Base-by-base conservation (phyloP, 2,329 filamentous ascomycete species). In the Niveomyces coronatus region DNA sequence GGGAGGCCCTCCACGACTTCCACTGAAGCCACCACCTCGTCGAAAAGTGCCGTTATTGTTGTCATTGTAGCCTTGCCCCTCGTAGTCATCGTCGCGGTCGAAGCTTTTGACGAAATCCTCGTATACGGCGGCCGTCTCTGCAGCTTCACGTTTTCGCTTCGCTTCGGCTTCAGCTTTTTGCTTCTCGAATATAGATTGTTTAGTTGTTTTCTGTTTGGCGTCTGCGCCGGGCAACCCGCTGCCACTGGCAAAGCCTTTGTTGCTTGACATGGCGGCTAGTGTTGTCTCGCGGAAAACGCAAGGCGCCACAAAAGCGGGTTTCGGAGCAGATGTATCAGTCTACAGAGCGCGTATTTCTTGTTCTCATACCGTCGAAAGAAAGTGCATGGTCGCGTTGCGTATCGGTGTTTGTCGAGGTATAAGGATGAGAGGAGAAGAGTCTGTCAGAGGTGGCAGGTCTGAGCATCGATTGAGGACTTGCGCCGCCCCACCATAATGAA, bases 141-240 rank as follows among this genome's bases (percentile, higher is more conserved):
- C 85, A 52, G 82, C 82, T 59, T 94, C 88, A 48, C 85, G 75
- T 49, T 76, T 72, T 42, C 84, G 79, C 63, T 94, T 94, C 17
- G 85, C 86, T 65, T 94, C 86, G 40, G 84, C 85, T 56, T 94
- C 86, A 43, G 85, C 85, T 58, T 84, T 86, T 57, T 93, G 84
- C 50, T 81, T 80, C 63, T 94, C 88, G 56, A 93, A 94, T 18
- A 82, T 71, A 15, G 86, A 93, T 55, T 91, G 85, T 61, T 88
- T 91, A 44, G 79, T 72, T 11, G 85, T 85, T 85, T 40, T 82
- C 35, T 91, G 76, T 60, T 93, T 94, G 36, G 79, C 73, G 40
- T 81, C 75, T 42, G 85, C 70, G 51, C 86, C 76, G 11, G 84
- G 80, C 52, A 89, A 88, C 10, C 11, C 35, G 35, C 16, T 18